Conservation (phyloP, 75 land plant species). For the Picea glauca region DNA sequence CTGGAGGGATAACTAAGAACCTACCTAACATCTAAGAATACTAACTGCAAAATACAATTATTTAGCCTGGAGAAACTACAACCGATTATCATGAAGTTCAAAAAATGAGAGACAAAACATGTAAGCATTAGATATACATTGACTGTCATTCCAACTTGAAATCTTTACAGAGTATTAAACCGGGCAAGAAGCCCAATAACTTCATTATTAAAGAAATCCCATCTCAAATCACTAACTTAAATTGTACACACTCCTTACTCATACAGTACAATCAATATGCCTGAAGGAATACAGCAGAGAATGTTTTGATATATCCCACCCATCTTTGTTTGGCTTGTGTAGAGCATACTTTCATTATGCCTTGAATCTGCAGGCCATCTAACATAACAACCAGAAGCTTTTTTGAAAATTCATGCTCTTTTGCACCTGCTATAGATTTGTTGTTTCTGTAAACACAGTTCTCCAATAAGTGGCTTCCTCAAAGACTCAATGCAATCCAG, state of each 20-base stretch:
- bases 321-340: background rate
- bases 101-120: too few relatives aligned
- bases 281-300: background rate
- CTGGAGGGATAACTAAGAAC: too few relatives aligned
- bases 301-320: background rate
- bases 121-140: too few relatives aligned
- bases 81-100: too few relatives aligned
- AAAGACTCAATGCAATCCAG: background rate
- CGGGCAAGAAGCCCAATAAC: background rate
- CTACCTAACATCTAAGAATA: too few relatives aligned
- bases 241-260: slow-evolving; percentile 3
- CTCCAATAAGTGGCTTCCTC: too few relatives aligned
- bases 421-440: too few relatives aligned
- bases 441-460: background rate
- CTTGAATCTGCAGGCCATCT: background rate
- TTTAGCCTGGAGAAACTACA: too few relatives aligned
- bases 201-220: background rate
- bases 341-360: background rate
- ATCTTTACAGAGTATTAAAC: background rate
- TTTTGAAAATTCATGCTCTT: background rate
- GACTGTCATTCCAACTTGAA: background rate
- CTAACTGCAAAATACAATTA: too few relatives aligned
- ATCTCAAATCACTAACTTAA: background rate
- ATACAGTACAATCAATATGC: slow-evolving; percentile 3
- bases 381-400: background rate